Evolutionary conservation across 2,329 filamentous ascomycete species (phyloP).

Genomic region (Pseudopithomyces maydicus): DNA sequence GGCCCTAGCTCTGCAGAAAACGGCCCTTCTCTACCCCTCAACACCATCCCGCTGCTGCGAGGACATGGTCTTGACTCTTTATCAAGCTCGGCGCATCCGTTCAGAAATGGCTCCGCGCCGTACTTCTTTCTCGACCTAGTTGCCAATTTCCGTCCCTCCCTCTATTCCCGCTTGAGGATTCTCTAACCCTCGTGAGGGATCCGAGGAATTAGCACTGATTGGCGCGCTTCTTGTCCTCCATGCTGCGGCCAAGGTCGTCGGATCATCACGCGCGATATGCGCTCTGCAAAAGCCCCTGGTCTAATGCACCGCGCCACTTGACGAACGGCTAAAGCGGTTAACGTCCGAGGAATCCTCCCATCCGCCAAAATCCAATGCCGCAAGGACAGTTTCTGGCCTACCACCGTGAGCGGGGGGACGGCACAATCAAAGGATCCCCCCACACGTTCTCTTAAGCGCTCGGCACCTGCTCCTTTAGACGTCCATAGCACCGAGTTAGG

Average conservation of each 20-base stretch:
- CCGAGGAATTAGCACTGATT: neutral
- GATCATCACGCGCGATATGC: neutral
- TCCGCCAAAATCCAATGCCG: neutral
- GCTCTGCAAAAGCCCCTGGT: neutral
- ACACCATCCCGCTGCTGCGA: neutral
- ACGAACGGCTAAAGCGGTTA: conserved; percentile 1
- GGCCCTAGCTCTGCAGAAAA: neutral
- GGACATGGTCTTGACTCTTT: too few relatives aligned
- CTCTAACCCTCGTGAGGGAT: neutral
- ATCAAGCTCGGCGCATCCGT: neutral
- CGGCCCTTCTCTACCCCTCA: neutral
- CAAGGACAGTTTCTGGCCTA: neutral
- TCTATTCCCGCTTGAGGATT: neutral
- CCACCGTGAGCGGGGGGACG: neutral
- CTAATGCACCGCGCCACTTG: neutral
- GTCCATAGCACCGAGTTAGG: neutral
- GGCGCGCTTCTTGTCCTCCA: neutral
- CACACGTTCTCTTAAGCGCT: conserved; percentile 5
- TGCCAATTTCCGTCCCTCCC: neutral
- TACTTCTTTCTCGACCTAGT: neutral
- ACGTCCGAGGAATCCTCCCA: neutral
- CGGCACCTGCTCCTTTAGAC: neutral
- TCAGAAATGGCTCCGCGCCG: neutral
- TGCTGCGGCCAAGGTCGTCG: neutral
- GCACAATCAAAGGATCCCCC: neutral